These are phyloP conservation scores for Scheffersomyces coipomensis DNA, from an alignment of 805 yeast genomes.

Conservation along the genomic window DNA sequence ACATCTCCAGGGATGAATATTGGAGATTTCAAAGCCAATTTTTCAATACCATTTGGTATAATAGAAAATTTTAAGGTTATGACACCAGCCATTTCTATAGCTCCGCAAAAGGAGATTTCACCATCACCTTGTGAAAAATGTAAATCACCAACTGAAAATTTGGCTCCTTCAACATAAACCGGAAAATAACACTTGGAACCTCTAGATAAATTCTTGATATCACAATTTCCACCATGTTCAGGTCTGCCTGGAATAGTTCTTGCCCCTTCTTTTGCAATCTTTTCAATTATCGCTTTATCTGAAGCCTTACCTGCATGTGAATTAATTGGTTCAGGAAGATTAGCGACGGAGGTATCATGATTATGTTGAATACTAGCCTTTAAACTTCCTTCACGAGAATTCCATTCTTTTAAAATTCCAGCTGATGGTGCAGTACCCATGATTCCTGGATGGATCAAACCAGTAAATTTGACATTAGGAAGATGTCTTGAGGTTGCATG, in stretches of 20 bases:
- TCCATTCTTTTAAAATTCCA: constrained; percentile 45
- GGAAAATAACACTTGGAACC: constrained; percentile 51
- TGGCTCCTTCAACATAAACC: constrained; percentile 46
- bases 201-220: constrained; percentile 48
- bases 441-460: constrained; percentile 52
- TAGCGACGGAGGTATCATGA: constrained; percentile 37
- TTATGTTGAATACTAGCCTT: constrained; percentile 29
- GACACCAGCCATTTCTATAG: constrained; percentile 51
- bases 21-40: constrained; percentile 42
- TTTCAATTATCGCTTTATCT: constrained; percentile 18
- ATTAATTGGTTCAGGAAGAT: constrained; percentile 33
- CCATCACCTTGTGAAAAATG: constrained; percentile 57
- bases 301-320: constrained; percentile 43
- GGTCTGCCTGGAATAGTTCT: constrained; percentile 54
- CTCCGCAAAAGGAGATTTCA: constrained; percentile 54
- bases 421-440: constrained; percentile 50
- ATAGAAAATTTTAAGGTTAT: constrained; percentile 42
- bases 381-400: constrained; percentile 37
- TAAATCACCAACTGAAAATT: constrained; percentile 47
- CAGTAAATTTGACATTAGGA: constrained; percentile 50
- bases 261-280: constrained; percentile 43
- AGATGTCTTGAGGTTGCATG: constrained; percentile 49
- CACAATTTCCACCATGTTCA: constrained; percentile 55
- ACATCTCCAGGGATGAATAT: constrained; percentile 50
- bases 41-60: constrained; percentile 42